Evolutionary conservation across 2,329 filamentous ascomycete genomes (phyloP), one percentile per base, ranked within the genome.

Genomic region (Colletotrichum sojae): DNA sequence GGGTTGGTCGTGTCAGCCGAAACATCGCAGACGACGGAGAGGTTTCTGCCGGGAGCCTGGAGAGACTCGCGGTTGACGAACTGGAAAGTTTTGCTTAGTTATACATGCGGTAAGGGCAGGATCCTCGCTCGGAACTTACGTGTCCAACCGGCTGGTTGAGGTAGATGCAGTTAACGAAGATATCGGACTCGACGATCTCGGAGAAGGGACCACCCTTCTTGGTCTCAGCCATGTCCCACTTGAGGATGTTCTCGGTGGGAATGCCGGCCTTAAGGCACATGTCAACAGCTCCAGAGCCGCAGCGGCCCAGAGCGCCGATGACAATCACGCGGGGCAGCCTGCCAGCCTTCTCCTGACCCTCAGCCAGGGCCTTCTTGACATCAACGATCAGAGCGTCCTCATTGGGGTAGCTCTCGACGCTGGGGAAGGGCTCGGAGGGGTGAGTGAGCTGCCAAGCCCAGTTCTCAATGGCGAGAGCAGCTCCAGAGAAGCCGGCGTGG

Each of bases 161-260:
- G 83, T 97, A 97, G 79, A 97, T 95, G 87, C 92, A 94, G 85
- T 96, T 97, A 79, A 96, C 86, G 78, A 94, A 94, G 77, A 94
- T 91, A 75, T 93, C 90, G 70, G 84, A 87, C 80, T 94, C 88
- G 54, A 90, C 84, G 75, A 97, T 94, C 83, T 96, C 93, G 71
- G 85, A 81, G 81, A 95, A 96, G 10, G 94, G 94, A 1, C 94
- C 94, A 63, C 90, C 89, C 79, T 87, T 88, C 67, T 86, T 85
- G 2, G 94, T 97, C 87, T 97, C 94, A 39, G 88, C 87, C 78
- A 97, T 87, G 83, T 97, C 94, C 87, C 86, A 89, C 73, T 85
- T 83, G 57, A 79, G 67, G 74, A 70, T 48, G 22, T 92, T 88
- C 73, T 89, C 85, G 22, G 89, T 86, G 15, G 90, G 85, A 57